These are phyloP conservation scores for Ascochyta lentis DNA, from an alignment of 2,329 filamentous ascomycete species.

Conservation along the genomic window DNA sequence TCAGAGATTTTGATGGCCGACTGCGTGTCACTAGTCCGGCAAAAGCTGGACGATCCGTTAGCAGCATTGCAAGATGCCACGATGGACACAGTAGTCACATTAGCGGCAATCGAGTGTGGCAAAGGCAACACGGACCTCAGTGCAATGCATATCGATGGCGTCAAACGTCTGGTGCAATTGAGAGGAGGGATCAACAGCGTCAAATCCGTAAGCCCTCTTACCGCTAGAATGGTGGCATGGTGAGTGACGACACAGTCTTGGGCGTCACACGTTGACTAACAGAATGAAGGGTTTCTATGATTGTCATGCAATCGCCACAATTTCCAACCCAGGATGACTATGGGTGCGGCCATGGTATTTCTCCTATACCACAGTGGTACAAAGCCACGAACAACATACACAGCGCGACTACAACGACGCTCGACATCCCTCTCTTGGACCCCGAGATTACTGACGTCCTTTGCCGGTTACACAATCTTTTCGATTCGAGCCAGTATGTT, in stretches of 20 bases:
- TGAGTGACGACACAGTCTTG: slow-evolving; percentile 36
- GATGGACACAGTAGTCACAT: slow-evolving; percentile 63
- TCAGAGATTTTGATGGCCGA: slow-evolving; percentile 66
- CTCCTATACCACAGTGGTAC: slow-evolving; percentile 59
- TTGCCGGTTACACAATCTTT: slow-evolving; percentile 54
- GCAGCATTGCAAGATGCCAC: slow-evolving; percentile 62
- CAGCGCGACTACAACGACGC: slow-evolving; percentile 16
- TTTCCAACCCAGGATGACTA: slow-evolving; percentile 60
- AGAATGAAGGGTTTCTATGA: slow-evolving; percentile 61
- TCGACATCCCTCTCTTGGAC: slow-evolving; percentile 42
- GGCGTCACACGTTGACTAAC: slow-evolving; percentile 6
- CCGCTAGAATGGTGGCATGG: slow-evolving; percentile 63
- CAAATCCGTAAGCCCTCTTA: slow-evolving; percentile 59
- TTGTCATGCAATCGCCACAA: slow-evolving; percentile 61
- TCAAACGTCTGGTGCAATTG: slow-evolving; percentile 57
- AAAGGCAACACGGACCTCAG: slow-evolving; percentile 58
- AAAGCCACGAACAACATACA: slow-evolving; percentile 27
- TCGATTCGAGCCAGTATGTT: slow-evolving; percentile 39
- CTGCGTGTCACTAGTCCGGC: slow-evolving; percentile 60
- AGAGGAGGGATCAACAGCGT: slow-evolving; percentile 60
- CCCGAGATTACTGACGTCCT: slow-evolving; percentile 48
- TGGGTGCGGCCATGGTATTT: slow-evolving; percentile 58
- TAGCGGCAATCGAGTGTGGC: slow-evolving; percentile 66
- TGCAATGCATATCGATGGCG: slow-evolving; percentile 59
- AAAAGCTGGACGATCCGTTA: slow-evolving; percentile 56